Conservation (phyloP, 2,329 filamentous ascomycete species). For the Cladosporium sphaerospermum region DNA sequence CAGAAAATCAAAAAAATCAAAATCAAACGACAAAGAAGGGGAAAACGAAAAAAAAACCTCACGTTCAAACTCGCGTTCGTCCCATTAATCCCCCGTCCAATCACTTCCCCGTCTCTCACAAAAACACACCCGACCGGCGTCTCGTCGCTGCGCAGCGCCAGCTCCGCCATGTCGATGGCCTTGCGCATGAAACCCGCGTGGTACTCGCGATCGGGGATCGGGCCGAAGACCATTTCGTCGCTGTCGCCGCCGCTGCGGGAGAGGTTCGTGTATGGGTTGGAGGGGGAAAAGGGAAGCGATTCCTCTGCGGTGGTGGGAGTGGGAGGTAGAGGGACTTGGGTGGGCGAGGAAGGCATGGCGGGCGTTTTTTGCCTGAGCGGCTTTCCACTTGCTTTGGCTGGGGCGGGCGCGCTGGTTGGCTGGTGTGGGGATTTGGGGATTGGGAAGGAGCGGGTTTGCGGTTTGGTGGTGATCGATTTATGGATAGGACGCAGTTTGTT, state of each 20-base stretch:
- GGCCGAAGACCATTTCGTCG: slow-evolving; percentile 26
- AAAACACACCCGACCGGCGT: slow-evolving; percentile 96
- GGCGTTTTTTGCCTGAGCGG: slow-evolving; percentile 1
- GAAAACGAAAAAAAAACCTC: not conserved
- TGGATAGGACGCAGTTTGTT: too few species aligned
- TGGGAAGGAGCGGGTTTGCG: too few species aligned
- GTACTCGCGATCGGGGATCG: slow-evolving; percentile 37
- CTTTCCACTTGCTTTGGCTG: not conserved
- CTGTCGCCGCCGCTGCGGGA: slow-evolving; percentile 5
- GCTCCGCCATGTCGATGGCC: slow-evolving; percentile 81
- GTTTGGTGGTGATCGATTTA: too few species aligned
- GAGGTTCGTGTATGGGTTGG: slow-evolving; percentile 1
- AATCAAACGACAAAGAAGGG: not conserved
- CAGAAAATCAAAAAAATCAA: slow-evolving; percentile 19
- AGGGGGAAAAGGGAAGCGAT: not conserved
- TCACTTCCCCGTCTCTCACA: slow-evolving; percentile 69
- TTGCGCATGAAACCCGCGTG: slow-evolving; percentile 71
- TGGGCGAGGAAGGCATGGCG: not conserved
- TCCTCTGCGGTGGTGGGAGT: not conserved
- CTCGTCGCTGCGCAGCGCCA: slow-evolving; percentile 79
- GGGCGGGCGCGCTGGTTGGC: not conserved
- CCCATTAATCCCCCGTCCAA: slow-evolving; percentile 92
- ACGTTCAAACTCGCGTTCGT: slow-evolving; percentile 79
- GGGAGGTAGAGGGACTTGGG: not conserved
- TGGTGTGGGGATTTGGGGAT: not conserved